Evolutionary conservation across 176 grass and related monocot species (phyloP).

Genomic region (Aegilops speltoides): DNA sequence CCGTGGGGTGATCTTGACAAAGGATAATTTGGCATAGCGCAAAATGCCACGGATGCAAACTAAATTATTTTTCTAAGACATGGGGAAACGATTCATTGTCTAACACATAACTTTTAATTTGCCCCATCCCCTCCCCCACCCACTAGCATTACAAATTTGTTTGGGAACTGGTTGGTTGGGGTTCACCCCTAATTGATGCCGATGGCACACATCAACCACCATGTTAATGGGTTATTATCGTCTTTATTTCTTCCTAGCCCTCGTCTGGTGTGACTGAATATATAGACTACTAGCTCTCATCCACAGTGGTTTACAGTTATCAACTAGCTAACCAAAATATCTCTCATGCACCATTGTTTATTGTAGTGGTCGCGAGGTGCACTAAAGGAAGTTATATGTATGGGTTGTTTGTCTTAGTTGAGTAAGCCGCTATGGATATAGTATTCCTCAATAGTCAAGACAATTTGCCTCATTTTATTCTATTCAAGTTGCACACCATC

Average conservation of each 20-base stretch:
- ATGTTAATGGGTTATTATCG: not conserved
- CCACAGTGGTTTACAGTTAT: not conserved
- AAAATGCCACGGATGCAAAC: no score
- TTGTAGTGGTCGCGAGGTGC: not conserved
- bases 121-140: no score
- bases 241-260: not conserved
- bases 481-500: no score
- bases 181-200: no score
- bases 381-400: not conserved
- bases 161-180: no score
- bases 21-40: no score
- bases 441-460: not conserved
- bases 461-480: not conserved
- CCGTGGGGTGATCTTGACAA: no score
- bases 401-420: no score
- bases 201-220: not conserved
- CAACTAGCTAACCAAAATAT: not conserved
- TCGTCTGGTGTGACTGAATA: not conserved
- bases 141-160: no score
- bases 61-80: no score
- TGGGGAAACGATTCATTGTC: no score
- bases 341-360: not conserved
- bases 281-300: not conserved
- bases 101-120: no score
- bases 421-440: not conserved